Evolutionary conservation across 2,329 filamentous ascomycete species (phyloP).

Genomic region (Blastomyces silverae): DNA sequence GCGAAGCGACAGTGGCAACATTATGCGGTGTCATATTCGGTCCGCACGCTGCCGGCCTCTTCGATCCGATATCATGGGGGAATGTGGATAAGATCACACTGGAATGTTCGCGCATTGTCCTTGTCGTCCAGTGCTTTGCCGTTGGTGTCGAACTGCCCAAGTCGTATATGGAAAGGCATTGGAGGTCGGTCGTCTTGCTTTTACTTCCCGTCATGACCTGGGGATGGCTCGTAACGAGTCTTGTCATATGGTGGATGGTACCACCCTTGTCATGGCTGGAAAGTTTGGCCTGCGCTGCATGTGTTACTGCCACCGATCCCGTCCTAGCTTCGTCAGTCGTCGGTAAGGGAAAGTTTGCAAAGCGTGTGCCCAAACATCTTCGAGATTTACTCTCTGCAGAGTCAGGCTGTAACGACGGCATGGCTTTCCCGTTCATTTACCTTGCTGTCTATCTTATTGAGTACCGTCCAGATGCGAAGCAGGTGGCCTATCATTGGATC

Average conservation of each 20-base stretch:
- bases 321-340: slow-evolving; percentile 96
- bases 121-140: slow-evolving; percentile 67
- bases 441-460: slow-evolving; percentile 82
- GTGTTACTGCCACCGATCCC: slow-evolving; percentile 94
- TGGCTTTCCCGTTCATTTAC: slow-evolving; percentile 98
- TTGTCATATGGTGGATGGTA: slow-evolving; percentile 92
- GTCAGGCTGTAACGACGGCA: slow-evolving; percentile 98
- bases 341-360: slow-evolving; percentile 97
- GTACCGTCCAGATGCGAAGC: slow-evolving; percentile 60
- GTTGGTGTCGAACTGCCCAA: slow-evolving; percentile 64
- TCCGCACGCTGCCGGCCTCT: slow-evolving; percentile 58
- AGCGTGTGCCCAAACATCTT: slow-evolving; percentile 94
- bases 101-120: slow-evolving; percentile 63
- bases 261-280: slow-evolving; percentile 78
- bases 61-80: slow-evolving; percentile 56
- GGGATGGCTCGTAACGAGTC: slow-evolving; percentile 73
- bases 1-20: slow-evolving; percentile 87
- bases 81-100: slow-evolving; percentile 62
- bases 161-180: slow-evolving; percentile 93
- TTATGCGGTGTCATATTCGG: slow-evolving; percentile 65
- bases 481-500: slow-evolving; percentile 79
- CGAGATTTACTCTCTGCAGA: slow-evolving; percentile 91
- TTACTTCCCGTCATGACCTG: slow-evolving; percentile 95
- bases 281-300: slow-evolving; percentile 77
- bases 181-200: slow-evolving; percentile 82